Base-by-base conservation (phyloP, 2,329 filamentous ascomycete species). In the Paecilomyces sp. region DNA sequence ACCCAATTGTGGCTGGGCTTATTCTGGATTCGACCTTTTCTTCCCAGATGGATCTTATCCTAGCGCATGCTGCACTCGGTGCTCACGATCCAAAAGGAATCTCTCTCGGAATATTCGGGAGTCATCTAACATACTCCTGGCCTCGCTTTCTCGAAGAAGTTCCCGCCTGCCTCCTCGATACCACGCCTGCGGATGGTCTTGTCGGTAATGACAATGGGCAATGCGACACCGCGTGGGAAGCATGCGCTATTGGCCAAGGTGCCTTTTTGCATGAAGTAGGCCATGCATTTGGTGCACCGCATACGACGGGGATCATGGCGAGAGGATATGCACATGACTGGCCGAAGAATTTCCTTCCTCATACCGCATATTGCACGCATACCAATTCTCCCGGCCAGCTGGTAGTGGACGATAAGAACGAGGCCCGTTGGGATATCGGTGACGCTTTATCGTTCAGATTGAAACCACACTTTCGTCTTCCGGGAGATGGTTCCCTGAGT, bases 191-290 rank as follows among this genome's bases (percentile, higher is more conserved):
- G 0, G 79, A 77, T 0, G 68, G 74, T 30, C 69, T 69, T 0
- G 72, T 79, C 2, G 75, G 72, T 0, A 75, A 79, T 59, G 75
- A 79, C 57, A 77, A 78, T 54, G 70, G 71, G 25, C 73, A 79
- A 60, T 80, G 78, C 59, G 64, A 61, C 1, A 75, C 73, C 18
- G 75, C 80, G 68, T 78, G 77, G 71, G 75, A 77, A 59, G 77
- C 79, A 6, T 81, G 79, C 60, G 73, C 75, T 5, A 69, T 80
- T 15, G 71, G 74, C 1, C 73, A 75, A 63, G 71, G 70, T 2
- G 71, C 72, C 8, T 71, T 72, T 54, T 60, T 75, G n/a, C 70
- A 74, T 52, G 69, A 75, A 60, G 68, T 76, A 5, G 73, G 72
- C 15, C 71, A 73, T 63, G 73, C 74, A 15, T 74, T 76, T 61